Base-by-base conservation (phyloP, 2,329 filamentous ascomycete genomes). In the Aspergillus fischeri region DNA sequence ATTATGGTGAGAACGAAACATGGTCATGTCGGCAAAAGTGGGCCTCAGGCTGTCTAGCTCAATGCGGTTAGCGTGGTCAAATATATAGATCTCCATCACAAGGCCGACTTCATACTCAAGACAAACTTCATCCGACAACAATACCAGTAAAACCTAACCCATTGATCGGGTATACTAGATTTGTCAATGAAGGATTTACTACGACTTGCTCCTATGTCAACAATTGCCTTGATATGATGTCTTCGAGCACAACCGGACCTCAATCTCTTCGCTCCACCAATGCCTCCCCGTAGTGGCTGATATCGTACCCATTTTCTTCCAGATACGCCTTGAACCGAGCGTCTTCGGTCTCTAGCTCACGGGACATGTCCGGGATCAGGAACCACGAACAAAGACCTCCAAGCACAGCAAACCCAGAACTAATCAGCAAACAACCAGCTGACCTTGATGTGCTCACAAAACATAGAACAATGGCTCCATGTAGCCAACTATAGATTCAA, bases 371-470 rank as follows among this genome's bases (percentile, higher is more conserved):
- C 0, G 79, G 79, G 35, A 82, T 78, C 4, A 82, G 64, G 35
- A 78, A 76, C 64, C 75, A 77, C 1, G 76, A 70, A 32, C 80
- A 69, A 2, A 80, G 42, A 0, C 74, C 77, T 6, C 81, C 81
- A 1, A 79, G 63, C 0, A 78, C 68, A 0, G 79, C 77, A 64
- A 83, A 82, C 0, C 70, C 79, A 1, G 77, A 75, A 0, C 80
- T 81, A 54, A 83, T 80, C 20, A 83, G 67, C 6, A 32, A 32
- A 32, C 29, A 2, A 11, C 29, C 29, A 14, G 11, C 29, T 32
- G 29, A 14, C 29, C 29, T 35, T 32, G 28, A 29, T 29, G 10
- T 29, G 28, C 28, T 10, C 28, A 29, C 28, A 29, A 4, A 29
- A 29, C 28, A 9, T 9, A 29, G 28, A 29, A 11, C 9, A 29